Percentiles rank a stretch among this genome's conserved stretches.
Evolutionary conservation across 2,329 filamentous ascomycete species (phyloP).

Genomic region (Pestalotiopsis sp.): DNA sequence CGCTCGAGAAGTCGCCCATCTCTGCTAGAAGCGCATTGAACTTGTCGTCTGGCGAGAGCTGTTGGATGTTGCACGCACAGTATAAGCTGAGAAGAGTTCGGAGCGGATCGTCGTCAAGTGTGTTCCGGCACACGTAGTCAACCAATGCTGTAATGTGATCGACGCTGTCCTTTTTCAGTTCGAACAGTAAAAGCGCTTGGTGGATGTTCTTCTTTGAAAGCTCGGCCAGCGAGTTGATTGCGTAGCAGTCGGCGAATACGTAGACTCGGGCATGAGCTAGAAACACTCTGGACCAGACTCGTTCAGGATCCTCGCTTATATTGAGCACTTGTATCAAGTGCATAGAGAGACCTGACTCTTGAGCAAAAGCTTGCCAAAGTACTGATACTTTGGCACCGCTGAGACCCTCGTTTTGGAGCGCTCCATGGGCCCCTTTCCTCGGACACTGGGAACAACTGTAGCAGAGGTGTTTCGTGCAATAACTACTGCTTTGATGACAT

Average conservation of each 20-base stretch:
- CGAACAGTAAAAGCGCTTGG: not conserved
- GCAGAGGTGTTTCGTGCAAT: too few relatives aligned
- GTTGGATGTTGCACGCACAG: not conserved
- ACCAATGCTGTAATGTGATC: not conserved
- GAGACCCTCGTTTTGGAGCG: not conserved
- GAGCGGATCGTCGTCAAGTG: not conserved
- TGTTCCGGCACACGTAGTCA: not conserved
- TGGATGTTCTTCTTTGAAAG: not conserved
- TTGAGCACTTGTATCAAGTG: not conserved
- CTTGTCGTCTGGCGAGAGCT: not conserved
- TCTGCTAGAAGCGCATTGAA: not conserved
- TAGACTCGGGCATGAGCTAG: slow-evolving; percentile 41
- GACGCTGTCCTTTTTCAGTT: not conserved
- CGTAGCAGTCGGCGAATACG: slow-evolving; percentile 41
- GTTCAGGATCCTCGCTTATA: not conserved
- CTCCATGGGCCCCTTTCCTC: too few relatives aligned
- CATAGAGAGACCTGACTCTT: not conserved
- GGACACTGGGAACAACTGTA: too few relatives aligned
- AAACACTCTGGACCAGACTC: slow-evolving; percentile 29
- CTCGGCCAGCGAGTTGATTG: slow-evolving; percentile 21
- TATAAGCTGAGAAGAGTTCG: not conserved
- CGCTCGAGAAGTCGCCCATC: not conserved
- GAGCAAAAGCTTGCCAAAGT: not conserved
- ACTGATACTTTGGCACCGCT: not conserved
- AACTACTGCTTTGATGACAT: too few relatives aligned